Evolutionary conservation across 2,329 filamentous ascomycete genomes (phyloP).

Genomic region (Penicillium sp.): DNA sequence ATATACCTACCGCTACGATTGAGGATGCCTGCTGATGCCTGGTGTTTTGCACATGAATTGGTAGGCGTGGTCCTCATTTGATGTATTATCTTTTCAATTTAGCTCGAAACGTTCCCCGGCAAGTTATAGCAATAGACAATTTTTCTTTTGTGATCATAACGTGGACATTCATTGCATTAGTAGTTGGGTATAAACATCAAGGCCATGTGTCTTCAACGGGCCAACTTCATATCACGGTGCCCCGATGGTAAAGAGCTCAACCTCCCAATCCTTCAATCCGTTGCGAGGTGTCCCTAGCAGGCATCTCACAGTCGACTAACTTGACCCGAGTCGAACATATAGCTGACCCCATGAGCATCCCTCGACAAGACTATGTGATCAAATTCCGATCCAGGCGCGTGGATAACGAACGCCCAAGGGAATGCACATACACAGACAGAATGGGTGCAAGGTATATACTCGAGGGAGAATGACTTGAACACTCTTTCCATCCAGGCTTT

Average conservation of each 20-base stretch:
- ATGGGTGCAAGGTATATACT: not conserved
- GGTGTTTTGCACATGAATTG: slow-evolving; percentile 13
- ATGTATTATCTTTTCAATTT: slow-evolving; percentile 32
- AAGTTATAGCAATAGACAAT: slow-evolving; percentile 28
- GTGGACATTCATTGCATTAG: slow-evolving; percentile 7
- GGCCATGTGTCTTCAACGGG: slow-evolving; percentile 1
- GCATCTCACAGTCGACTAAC: not conserved
- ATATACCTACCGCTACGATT: slow-evolving; percentile 24
- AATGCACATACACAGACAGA: not conserved
- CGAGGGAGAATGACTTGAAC: not conserved
- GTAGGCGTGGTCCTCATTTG: slow-evolving; percentile 19
- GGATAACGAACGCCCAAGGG: not conserved
- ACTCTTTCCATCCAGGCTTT: not conserved
- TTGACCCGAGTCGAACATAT: not conserved
- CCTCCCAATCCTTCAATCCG: not conserved
- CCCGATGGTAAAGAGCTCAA: not conserved
- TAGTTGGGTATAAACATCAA: slow-evolving; percentile 13
- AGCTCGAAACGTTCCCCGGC: slow-evolving; percentile 25
- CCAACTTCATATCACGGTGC: not conserved
- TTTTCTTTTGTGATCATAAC: slow-evolving; percentile 17
- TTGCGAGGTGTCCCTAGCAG: not conserved
- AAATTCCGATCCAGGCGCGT: not conserved
- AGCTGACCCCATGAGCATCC: not conserved
- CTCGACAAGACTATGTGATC: not conserved
- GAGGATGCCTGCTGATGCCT: slow-evolving; percentile 20